Conservation (phyloP, 2,329 filamentous ascomycete genomes). For the Aspergillus sp. region DNA sequence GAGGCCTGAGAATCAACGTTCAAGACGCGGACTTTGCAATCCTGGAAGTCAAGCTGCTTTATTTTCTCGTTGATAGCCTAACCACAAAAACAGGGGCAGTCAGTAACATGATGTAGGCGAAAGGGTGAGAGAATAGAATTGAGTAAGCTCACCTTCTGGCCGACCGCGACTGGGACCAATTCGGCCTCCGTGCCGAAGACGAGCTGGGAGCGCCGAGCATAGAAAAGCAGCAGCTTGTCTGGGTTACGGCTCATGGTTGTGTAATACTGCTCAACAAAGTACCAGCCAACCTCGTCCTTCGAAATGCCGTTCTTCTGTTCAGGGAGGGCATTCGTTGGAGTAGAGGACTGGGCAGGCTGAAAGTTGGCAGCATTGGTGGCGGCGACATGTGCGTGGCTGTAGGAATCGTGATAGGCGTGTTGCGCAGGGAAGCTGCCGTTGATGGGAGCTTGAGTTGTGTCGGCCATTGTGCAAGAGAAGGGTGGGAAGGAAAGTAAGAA, state of each 20-base stretch:
- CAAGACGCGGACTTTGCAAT: slow-evolving; percentile 96
- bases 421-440: slow-evolving; percentile 44
- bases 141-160: slow-evolving; percentile 69
- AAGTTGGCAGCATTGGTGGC: slow-evolving; percentile 39
- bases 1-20: slow-evolving; percentile 97
- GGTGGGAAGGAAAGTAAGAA: neutral
- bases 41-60: slow-evolving; percentile 87
- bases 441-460: slow-evolving; percentile 40
- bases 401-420: slow-evolving; percentile 39
- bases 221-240: slow-evolving; percentile 94
- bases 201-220: slow-evolving; percentile 93
- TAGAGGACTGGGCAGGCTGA: slow-evolving; percentile 41
- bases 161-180: slow-evolving; percentile 79
- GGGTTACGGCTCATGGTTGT: slow-evolving; percentile 92
- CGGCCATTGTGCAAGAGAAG: slow-evolving; percentile 35
- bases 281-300: slow-evolving; percentile 98
- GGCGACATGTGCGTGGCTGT: slow-evolving; percentile 33
- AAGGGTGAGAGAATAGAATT: neutral
- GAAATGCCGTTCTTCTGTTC: slow-evolving; percentile 50
- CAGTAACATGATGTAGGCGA: neutral
- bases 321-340: slow-evolving; percentile 38
- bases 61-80: slow-evolving; percentile 94
- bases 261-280: slow-evolving; percentile 99
- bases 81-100: slow-evolving; percentile 16
- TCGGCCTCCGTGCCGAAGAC: slow-evolving; percentile 91